Evolutionary conservation across 129 eudicot species (phyloP), one percentile per base, ranked within the genome.

Genomic region (Mikania micrantha): DNA sequence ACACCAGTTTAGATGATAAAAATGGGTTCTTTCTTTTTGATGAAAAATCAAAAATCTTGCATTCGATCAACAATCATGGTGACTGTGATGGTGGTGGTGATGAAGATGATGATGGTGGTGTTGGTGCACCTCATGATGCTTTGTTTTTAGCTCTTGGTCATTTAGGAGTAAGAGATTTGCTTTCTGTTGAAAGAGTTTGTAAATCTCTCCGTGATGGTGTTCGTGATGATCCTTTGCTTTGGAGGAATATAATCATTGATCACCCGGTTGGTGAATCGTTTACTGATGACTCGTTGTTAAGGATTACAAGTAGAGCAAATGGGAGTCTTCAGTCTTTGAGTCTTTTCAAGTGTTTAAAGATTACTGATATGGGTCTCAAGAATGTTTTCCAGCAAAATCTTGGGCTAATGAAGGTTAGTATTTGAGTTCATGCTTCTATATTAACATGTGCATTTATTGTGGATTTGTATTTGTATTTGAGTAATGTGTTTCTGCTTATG

Each of bases 161-260:
- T 84, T 74, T 90, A 58, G 85, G 83, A 21, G 59, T 83, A 71
- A 74, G 64, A 74, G 91, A 90, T 70, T 85, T 87, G 60, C 68
- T 90, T 69, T 73, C 87, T 19, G 83, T 87, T 67, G 95, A 90
- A 87, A 47, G 80, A 49, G 97, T 90, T 59, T 82, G 95, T 75
- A 84, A 74, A 72, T 76, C 85, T 5, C 79, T 85, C 50, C 68
- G 81, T 3, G 82, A 82, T 76, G 79, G 73, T 28, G 91, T 90
- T 60, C 80, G 56, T 62, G 36, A 74, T 31, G 87, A 90, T 76
- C 79, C 91, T 3, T 74, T 79, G 60, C 27, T 87, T 3, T 90
- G 97, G 97, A 78, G 68, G 62, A 82, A 49, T 29, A 48, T 87
- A 58, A 69, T 69, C 15, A 77, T 87, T 64, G 81, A 71, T 56